Evolutionary conservation across 148 eudicot species (phyloP).

Genomic region (Chenopodium quinoa): DNA sequence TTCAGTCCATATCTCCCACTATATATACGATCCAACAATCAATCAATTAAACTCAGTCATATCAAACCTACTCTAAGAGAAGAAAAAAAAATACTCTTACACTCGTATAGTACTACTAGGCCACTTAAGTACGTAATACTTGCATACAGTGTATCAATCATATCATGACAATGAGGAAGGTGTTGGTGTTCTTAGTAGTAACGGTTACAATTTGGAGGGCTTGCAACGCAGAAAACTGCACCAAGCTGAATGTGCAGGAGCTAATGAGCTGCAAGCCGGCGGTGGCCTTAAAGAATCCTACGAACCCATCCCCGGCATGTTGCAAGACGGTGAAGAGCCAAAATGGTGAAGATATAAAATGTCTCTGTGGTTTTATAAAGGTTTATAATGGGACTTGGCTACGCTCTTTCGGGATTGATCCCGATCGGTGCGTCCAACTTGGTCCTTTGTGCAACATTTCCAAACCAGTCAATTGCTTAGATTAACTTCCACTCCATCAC

Average conservation of each 20-base stretch:
- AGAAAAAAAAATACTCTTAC: too few species aligned
- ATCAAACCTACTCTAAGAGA: too few species aligned
- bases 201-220: slow-evolving; percentile 21
- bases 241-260: slow-evolving; percentile 25
- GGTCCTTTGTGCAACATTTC: slow-evolving; percentile 38
- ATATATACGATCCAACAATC: too few species aligned
- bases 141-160: too few species aligned
- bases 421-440: slow-evolving; percentile 43
- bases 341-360: slow-evolving; percentile 35
- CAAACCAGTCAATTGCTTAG: neutral
- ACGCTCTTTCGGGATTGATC: slow-evolving; percentile 46
- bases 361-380: slow-evolving; percentile 47
- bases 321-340: slow-evolving; percentile 32
- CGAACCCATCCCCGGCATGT: slow-evolving; percentile 37
- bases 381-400: slow-evolving; percentile 27
- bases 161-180: slow-evolving; percentile 13
- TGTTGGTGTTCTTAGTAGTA: slow-evolving; percentile 25
- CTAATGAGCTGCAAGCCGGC: slow-evolving; percentile 41
- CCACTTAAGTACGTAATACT: too few species aligned
- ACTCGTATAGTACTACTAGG: too few species aligned
- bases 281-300: slow-evolving; percentile 29
- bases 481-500: too few species aligned
- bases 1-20: too few species aligned
- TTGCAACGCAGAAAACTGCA: slow-evolving; percentile 39
- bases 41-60: too few species aligned